Conservation (phyloP, 306 rosid species). For the Notholithocarpus densiflorus region DNA sequence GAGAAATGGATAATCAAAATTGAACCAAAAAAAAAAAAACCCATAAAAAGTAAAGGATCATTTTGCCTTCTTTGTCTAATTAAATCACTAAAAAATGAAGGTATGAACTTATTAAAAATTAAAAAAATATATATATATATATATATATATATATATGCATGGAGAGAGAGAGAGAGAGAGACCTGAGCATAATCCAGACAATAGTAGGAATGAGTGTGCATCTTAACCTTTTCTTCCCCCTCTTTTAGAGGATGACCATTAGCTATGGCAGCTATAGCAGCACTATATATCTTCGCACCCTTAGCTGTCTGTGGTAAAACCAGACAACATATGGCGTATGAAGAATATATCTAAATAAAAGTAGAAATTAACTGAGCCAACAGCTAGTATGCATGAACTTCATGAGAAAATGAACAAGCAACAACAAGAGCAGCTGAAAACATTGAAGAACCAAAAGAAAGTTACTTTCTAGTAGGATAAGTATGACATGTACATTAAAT, state of each 20-base stretch:
- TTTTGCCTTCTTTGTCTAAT: conserved; percentile 16
- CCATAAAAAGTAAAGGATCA: not conserved
- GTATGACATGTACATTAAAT: not conserved
- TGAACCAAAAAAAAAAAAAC: not conserved
- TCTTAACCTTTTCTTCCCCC: conserved; percentile 88
- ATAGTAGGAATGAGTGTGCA: conserved; percentile 93
- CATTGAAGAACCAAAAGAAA: not conserved
- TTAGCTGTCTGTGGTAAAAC: conserved; percentile 68
- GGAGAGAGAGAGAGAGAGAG: conserved; percentile 11
- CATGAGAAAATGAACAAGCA: not conserved
- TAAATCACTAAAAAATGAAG: conserved; percentile 16
- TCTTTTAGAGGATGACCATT: conserved; percentile 64
- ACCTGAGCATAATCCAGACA: conserved; percentile 87
- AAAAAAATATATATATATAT: too few relatives aligned
- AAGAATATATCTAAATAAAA: not conserved
- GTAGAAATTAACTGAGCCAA: not conserved
- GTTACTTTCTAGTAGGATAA: not conserved
- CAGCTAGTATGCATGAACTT: not conserved
- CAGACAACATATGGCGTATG: not conserved
- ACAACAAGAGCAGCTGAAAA: not conserved
- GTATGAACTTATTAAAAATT: not conserved
- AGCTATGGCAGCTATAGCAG: conserved; percentile 82
- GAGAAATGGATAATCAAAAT: not conserved
- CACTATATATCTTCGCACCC: conserved; percentile 88
- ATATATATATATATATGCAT: not conserved